Percentiles rank a stretch among this genome's conserved stretches.
Evolutionary conservation across 192 early-diverging fungal genomes (phyloP).

Genomic region (Mortierella claussenii): DNA sequence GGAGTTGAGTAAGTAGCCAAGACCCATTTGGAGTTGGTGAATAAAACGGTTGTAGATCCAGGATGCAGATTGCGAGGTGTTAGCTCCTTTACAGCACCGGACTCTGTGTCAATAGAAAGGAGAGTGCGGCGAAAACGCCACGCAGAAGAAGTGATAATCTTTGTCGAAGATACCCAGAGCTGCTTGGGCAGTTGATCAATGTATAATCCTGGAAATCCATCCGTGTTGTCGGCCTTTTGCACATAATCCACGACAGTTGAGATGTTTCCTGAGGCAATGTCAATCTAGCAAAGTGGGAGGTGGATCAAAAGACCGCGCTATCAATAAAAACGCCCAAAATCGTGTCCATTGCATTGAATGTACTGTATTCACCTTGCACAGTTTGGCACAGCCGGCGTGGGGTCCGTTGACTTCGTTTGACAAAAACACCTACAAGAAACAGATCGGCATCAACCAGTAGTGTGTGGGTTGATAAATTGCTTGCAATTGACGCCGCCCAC

Average conservation of each 20-base stretch:
- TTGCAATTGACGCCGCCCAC: no score
- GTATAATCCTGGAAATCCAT: constrained; percentile 78
- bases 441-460: no score
- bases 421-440: constrained; percentile 72
- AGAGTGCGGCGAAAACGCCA: constrained; percentile 45
- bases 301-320: no score
- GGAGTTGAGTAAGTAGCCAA: constrained; percentile 65
- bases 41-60: constrained; percentile 58
- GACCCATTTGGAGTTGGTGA: constrained; percentile 55
- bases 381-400: constrained; percentile 70
- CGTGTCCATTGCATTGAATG: no score
- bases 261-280: constrained; percentile 17
- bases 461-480: no score
- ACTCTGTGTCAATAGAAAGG: constrained; percentile 52
- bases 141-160: constrained; percentile 24
- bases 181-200: constrained; percentile 61
- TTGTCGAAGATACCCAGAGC: constrained; percentile 36
- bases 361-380: constrained; percentile 46
- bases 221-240: constrained; percentile 35
- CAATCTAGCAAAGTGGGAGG: constrained; percentile 8
- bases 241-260: constrained; percentile 55
- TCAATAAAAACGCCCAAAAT: no score
- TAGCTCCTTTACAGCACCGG: constrained; percentile 62
- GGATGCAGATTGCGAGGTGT: constrained; percentile 55
- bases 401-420: constrained; percentile 71